Conservation (phyloP, 768 basidiomycete genomes). For the Lentinula lateritia region DNA sequence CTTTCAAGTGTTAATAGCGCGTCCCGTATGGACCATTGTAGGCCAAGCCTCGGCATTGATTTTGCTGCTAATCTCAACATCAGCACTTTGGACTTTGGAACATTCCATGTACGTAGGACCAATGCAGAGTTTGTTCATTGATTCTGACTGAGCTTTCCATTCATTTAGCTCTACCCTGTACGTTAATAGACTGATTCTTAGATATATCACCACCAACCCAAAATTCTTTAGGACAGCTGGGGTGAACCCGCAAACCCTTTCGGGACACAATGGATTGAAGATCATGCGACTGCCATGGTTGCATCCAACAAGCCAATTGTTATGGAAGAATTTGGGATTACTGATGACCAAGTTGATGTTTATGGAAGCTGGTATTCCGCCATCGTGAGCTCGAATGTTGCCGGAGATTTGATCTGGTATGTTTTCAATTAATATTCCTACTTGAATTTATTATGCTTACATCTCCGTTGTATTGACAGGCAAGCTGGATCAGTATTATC, state of each 20-base stretch:
- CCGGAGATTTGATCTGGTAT: slow-evolving; percentile 59
- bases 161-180: not conserved
- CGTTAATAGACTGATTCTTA: not conserved
- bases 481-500: slow-evolving; percentile 22
- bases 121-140: not conserved
- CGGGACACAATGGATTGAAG: slow-evolving; percentile 58
- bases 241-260: slow-evolving; percentile 44
- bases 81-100: slow-evolving; percentile 57
- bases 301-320: slow-evolving; percentile 55
- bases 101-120: slow-evolving; percentile 47
- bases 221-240: slow-evolving; percentile 29
- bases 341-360: slow-evolving; percentile 32
- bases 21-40: not conserved
- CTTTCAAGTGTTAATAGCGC: not conserved
- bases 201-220: not conserved
- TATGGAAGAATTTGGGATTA: slow-evolving; percentile 61
- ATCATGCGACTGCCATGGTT: slow-evolving; percentile 50
- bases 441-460: not conserved
- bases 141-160: not conserved
- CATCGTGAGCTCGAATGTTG: slow-evolving; percentile 44
- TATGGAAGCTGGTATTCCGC: slow-evolving; percentile 41
- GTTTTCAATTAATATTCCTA: not conserved
- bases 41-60: slow-evolving; percentile 40
- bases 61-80: slow-evolving; percentile 56
- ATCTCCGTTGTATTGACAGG: slow-evolving; percentile 8